Conservation (phyloP, 768 basidiomycete species). For the Amylocystis lapponica region DNA sequence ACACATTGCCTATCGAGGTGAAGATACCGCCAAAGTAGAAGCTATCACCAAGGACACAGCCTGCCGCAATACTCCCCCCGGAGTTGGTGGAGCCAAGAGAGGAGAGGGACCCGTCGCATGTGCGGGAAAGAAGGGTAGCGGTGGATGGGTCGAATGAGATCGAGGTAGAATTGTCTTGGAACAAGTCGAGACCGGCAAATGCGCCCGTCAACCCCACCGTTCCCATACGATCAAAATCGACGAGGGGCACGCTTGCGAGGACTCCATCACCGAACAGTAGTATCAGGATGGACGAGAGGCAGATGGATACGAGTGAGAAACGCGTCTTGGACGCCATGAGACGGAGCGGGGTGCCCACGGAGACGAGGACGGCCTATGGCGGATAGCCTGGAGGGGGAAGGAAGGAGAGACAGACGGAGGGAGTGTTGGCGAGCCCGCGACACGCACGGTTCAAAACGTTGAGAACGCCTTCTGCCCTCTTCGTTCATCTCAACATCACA, state of each 20-base stretch:
- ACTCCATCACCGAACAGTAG: conserved; percentile 27
- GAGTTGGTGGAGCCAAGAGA: conserved; percentile 71
- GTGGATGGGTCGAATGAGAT: conserved; percentile 63
- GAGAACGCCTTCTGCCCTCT: too few species aligned
- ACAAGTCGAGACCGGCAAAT: conserved; percentile 82
- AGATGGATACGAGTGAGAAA: not conserved
- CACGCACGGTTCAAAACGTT: too few species aligned
- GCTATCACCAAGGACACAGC: conserved; percentile 61
- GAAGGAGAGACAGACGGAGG: conserved; percentile 3
- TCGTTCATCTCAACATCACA: too few species aligned
- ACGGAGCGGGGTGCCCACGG: too few species aligned
- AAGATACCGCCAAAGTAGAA: conserved; percentile 87
- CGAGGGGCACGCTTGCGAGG: conserved; percentile 21
- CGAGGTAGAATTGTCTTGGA: conserved; percentile 46
- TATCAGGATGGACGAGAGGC: conserved; percentile 13
- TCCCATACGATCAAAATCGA: conserved; percentile 59
- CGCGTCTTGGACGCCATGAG: not conserved
- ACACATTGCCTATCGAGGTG: conserved; percentile 54
- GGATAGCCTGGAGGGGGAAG: not conserved
- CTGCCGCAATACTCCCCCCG: conserved; percentile 71
- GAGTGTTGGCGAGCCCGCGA: not conserved
- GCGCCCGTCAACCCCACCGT: conserved; percentile 83
- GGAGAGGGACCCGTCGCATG: conserved; percentile 58
- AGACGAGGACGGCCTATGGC: too few species aligned
- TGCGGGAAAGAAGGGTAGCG: conserved; percentile 66